Conservation (phyloP, 495 filamentous ascomycete genomes). For the Apodospora peruviana region DNA sequence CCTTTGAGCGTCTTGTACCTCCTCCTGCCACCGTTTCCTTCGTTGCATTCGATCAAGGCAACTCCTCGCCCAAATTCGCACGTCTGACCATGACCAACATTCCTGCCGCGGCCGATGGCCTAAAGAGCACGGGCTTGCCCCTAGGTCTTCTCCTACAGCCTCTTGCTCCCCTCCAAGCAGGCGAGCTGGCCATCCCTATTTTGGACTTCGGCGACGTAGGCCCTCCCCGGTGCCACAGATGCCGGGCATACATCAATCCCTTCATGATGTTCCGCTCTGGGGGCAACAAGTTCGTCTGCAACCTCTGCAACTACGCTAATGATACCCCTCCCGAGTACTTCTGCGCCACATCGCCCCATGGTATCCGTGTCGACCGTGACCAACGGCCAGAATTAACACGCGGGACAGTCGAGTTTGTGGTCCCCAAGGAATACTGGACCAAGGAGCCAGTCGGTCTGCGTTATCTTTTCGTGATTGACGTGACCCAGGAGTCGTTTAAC, state of each 20-base stretch:
- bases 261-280: conserved; percentile 96
- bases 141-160: conserved; percentile 88
- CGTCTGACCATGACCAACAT: conserved; percentile 90
- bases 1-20: conserved; percentile 84
- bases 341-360: conserved; percentile 80
- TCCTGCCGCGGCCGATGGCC: conserved; percentile 73
- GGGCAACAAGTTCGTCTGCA: conserved; percentile 95
- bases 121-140: conserved; percentile 72
- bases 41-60: conserved; percentile 90
- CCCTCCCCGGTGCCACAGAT: conserved; percentile 88
- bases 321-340: conserved; percentile 93
- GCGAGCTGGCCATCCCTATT: conserved; percentile 83
- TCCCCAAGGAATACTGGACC: conserved; percentile 98
- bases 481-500: conserved; percentile 81
- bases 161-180: conserved; percentile 73
- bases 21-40: conserved; percentile 88
- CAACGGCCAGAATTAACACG: conserved; percentile 84
- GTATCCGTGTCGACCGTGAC: conserved; percentile 79
- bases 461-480: conserved; percentile 90
- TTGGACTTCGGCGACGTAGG: conserved; percentile 92
- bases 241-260: conserved; percentile 95
- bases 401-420: conserved; percentile 92
- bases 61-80: conserved; percentile 90
- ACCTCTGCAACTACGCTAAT: conserved; percentile 97
- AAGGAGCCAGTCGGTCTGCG: conserved; percentile 85